phyloP scores from a whole-genome alignment of 805 yeast genomes.

The Debaryomyces hansenii region DNA sequence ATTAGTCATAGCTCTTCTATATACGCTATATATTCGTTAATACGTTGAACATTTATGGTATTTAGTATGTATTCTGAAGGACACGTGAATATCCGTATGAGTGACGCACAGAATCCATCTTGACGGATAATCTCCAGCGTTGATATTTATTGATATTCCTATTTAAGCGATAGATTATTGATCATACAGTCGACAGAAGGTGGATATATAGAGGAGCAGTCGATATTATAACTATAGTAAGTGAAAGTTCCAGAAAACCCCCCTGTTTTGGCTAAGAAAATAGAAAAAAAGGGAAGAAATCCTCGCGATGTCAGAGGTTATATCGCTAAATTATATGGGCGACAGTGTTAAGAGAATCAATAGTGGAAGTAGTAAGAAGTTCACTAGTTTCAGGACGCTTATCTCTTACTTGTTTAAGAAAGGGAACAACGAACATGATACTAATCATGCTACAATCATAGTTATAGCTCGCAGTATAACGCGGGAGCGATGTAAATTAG shows the following conservation, averaged over 20 bases:
- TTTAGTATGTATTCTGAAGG: neutral
- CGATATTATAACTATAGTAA: too few species aligned
- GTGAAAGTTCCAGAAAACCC: too few species aligned
- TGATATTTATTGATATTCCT: too few species aligned
- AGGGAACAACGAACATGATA: conserved; percentile 35
- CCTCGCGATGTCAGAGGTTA: conserved; percentile 4
- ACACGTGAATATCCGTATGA: neutral
- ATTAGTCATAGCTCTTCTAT: conserved; percentile 12
- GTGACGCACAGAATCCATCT: neutral
- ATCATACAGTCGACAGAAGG: too few species aligned
- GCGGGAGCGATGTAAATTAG: conserved; percentile 14
- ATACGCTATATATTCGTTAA: neutral
- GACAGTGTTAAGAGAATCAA: neutral
- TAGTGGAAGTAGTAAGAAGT: neutral
- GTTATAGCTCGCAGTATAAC: conserved; percentile 11
- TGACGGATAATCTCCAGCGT: neutral
- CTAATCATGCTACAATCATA: conserved; percentile 31
- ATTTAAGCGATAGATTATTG: too few species aligned
- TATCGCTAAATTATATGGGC: conserved; percentile 2
- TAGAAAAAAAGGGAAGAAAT: neutral
- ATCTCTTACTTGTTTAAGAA: conserved; percentile 26
- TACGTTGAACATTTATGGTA: too few species aligned
- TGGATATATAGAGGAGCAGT: too few species aligned
- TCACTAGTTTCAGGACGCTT: conserved; percentile 13
- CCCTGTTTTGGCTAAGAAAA: neutral